Evolutionary conservation across 768 basidiomycete genomes (phyloP).

Genomic region (Suillus spraguei): DNA sequence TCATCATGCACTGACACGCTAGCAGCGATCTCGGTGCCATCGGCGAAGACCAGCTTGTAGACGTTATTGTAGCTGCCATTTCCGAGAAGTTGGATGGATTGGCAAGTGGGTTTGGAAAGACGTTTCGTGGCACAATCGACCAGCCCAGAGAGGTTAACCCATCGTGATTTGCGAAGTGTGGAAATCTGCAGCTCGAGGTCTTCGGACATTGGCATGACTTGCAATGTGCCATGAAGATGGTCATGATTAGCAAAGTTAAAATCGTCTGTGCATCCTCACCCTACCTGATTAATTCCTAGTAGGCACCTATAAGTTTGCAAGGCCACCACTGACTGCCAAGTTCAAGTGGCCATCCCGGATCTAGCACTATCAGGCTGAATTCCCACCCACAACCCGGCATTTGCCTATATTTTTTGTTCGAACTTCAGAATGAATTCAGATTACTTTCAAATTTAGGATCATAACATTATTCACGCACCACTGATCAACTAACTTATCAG

Average conservation of each 20-base stretch:
- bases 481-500: neutral
- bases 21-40: neutral
- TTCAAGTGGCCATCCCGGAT: no score
- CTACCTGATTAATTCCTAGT: neutral
- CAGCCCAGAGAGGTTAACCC: constrained; percentile 1
- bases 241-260: neutral
- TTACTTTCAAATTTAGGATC: neutral
- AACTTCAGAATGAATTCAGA: neutral
- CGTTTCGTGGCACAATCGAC: neutral
- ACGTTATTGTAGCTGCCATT: neutral
- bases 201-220: neutral
- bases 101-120: neutral
- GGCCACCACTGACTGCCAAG: neutral
- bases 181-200: neutral
- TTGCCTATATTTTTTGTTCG: no score
- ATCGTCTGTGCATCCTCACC: neutral
- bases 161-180: neutral
- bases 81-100: constrained; percentile 1
- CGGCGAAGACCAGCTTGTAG: neutral
- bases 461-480: neutral
- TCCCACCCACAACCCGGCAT: no score
- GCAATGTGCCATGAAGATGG: neutral
- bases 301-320: neutral
- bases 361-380: no score
- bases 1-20: neutral